Conservation (phyloP, 768 basidiomycete species). For the Rhizopogon roseolus region DNA sequence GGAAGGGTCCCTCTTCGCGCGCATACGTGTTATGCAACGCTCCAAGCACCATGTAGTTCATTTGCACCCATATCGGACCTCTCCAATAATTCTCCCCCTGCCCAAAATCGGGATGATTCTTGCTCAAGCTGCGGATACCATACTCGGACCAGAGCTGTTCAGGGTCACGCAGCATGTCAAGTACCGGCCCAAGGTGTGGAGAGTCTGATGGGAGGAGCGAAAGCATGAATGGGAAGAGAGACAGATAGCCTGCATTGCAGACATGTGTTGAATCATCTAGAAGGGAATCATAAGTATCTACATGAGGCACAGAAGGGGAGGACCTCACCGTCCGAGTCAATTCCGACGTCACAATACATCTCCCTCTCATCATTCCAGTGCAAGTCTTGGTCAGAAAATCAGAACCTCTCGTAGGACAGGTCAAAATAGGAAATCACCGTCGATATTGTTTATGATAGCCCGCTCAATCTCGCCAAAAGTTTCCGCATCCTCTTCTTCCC, state of each 20-base stretch:
- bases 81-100: slow-evolving; percentile 96
- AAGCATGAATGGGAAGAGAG: slow-evolving; percentile 89
- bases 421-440: slow-evolving; percentile 44
- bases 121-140: slow-evolving; percentile 84
- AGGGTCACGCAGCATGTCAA: slow-evolving; percentile 77
- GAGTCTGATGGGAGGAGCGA: slow-evolving; percentile 74
- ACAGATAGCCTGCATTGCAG: slow-evolving; percentile 90
- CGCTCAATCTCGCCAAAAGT: slow-evolving; percentile 75
- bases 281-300: neutral
- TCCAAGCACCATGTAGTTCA: slow-evolving; percentile 88
- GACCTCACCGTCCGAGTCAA: slow-evolving; percentile 73
- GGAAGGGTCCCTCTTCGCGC: slow-evolving; percentile 74
- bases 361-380: slow-evolving; percentile 88
- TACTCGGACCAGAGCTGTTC: slow-evolving; percentile 88
- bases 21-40: slow-evolving; percentile 81
- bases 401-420: neutral
- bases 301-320: neutral
- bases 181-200: slow-evolving; percentile 72
- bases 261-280: slow-evolving; percentile 84
- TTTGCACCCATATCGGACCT: slow-evolving; percentile 95
- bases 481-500: slow-evolving; percentile 77
- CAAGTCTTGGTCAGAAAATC: slow-evolving; percentile 49
- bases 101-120: slow-evolving; percentile 87
- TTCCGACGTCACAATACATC: slow-evolving; percentile 91
- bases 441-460: slow-evolving; percentile 81